These are phyloP conservation scores for Kwoniella dejecticola DNA, from an alignment of 768 basidiomycete genomes.

Conservation along the genomic window DNA sequence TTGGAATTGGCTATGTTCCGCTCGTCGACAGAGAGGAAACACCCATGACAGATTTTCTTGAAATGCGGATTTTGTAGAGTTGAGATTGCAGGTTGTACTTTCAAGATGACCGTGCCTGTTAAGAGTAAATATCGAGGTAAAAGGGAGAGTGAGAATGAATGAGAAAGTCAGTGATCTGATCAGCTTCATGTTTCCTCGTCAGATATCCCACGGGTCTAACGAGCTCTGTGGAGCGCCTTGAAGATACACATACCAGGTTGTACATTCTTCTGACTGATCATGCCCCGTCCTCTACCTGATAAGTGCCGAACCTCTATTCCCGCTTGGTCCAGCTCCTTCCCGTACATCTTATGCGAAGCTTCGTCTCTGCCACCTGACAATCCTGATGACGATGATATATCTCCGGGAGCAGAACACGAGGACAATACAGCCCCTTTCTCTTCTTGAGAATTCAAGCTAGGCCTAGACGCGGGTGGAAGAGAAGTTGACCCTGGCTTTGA, in stretches of 20 bases:
- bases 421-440: too few species aligned
- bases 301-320: constrained; percentile 16
- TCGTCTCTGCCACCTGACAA: neutral
- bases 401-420: too few species aligned
- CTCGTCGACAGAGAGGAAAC: constrained; percentile 55
- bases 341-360: neutral
- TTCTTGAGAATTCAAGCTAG: too few species aligned
- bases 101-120: constrained; percentile 69
- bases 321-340: constrained; percentile 3
- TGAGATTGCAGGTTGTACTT: constrained; percentile 64
- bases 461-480: too few species aligned
- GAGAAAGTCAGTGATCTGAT: too few species aligned
- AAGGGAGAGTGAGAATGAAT: neutral
- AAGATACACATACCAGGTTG: constrained; percentile 21
- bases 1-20: constrained; percentile 15
- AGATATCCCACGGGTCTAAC: neutral
- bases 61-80: constrained; percentile 69
- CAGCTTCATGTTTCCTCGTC: too few species aligned
- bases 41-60: constrained; percentile 69
- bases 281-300: constrained; percentile 30
- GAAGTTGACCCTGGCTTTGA: too few species aligned
- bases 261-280: constrained; percentile 20
- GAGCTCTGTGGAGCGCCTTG: too few species aligned
- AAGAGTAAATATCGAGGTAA: neutral
- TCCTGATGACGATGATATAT: too few species aligned